Percentiles rank a stretch among this genome's conserved stretches.
These are phyloP conservation scores for Paecilomyces sp. DNA, from an alignment of 2,329 filamentous ascomycete genomes.

Conservation along the genomic window DNA sequence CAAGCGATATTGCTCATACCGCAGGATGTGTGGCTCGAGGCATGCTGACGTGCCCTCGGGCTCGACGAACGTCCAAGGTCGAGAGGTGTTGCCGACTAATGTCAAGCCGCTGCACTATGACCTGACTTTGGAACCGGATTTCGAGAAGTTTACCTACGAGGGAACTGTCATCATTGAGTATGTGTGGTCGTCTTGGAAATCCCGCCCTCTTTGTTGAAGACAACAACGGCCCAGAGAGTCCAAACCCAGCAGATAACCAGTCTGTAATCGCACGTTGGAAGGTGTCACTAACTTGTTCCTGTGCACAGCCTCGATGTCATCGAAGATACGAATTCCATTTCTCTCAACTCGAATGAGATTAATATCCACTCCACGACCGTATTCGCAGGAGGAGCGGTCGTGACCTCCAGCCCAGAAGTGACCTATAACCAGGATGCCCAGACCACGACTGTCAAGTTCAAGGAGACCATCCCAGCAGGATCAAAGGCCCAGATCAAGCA, in stretches of 20 bases:
- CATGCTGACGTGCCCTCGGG: conserved; percentile 48
- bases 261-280: background rate
- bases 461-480: conserved; percentile 64
- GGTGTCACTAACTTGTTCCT: background rate
- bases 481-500: conserved; percentile 71
- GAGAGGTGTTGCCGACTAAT: conserved; percentile 84
- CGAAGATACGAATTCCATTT: conserved; percentile 76
- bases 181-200: conserved; percentile 13
- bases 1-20: conserved; percentile 64
- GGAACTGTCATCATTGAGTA: conserved; percentile 78
- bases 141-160: conserved; percentile 79
- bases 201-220: background rate
- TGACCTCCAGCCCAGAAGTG: conserved; percentile 59
- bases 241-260: background rate
- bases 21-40: conserved; percentile 66
- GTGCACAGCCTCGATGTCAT: conserved; percentile 62
- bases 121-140: conserved; percentile 83
- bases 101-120: conserved; percentile 91
- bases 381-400: conserved; percentile 46
- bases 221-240: background rate
- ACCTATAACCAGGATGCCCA: conserved; percentile 73
- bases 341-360: conserved; percentile 81
- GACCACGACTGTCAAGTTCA: conserved; percentile 73
- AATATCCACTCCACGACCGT: conserved; percentile 71
- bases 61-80: conserved; percentile 56